Evolutionary conservation across 345 rosid species (phyloP).

Genomic region (Excoecaria agallocha): DNA sequence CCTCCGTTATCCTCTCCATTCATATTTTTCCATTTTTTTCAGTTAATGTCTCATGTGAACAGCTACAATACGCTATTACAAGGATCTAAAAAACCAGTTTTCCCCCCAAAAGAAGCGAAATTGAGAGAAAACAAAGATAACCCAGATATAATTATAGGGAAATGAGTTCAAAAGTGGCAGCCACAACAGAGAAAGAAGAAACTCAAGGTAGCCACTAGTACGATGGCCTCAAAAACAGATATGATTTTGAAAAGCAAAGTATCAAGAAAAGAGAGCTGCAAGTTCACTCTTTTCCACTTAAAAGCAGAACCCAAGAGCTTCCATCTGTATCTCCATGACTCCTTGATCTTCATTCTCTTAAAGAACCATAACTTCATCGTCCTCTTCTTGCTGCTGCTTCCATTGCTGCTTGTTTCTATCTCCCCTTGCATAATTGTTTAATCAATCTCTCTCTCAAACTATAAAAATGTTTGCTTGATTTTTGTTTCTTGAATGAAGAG

Average conservation of each 20-base stretch:
- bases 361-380: constrained; percentile 29
- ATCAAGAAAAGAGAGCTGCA: constrained; percentile 32
- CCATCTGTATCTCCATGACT: constrained; percentile 28
- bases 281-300: constrained; percentile 37
- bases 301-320: constrained; percentile 38
- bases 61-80: neutral
- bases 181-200: constrained; percentile 37
- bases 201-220: constrained; percentile 14
- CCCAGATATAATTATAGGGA: neutral
- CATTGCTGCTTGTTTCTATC: constrained; percentile 4
- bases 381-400: neutral
- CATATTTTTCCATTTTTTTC: neutral
- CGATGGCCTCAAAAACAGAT: constrained; percentile 23
- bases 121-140: neutral
- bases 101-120: too few species aligned
- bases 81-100: neutral
- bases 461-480: neutral
- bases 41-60: too few species aligned
- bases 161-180: constrained; percentile 32
- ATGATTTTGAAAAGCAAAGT: constrained; percentile 20
- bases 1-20: neutral
- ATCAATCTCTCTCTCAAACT: neutral
- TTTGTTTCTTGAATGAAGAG: neutral
- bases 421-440: neutral
- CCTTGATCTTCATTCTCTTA: constrained; percentile 30